These are phyloP conservation scores for Trypanosoma mega DNA, from an alignment of 208 protist genomes.

Conservation along the genomic window DNA sequence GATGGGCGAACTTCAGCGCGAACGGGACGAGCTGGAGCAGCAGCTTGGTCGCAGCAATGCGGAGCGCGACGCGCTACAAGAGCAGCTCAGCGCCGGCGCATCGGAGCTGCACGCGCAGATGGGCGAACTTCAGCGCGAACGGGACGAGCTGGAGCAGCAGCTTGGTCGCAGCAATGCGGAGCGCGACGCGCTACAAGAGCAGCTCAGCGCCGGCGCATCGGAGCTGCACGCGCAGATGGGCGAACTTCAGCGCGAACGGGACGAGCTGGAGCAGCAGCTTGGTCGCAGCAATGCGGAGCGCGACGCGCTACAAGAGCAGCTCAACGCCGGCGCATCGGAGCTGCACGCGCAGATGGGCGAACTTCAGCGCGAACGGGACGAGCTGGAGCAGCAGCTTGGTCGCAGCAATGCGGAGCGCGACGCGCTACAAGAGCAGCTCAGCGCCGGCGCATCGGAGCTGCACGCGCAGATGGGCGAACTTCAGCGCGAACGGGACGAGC, in stretches of 20 bases:
- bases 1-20: too few relatives aligned
- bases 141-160: too few relatives aligned
- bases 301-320: background rate
- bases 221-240: too few relatives aligned
- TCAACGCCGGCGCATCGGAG: background rate
- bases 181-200: too few relatives aligned
- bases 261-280: slow-evolving; percentile 6
- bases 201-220: too few relatives aligned
- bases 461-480: slow-evolving; percentile 3
- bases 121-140: too few relatives aligned
- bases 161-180: too few relatives aligned
- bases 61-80: too few relatives aligned
- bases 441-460: background rate
- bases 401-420: slow-evolving; percentile 2
- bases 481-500: slow-evolving; percentile 14
- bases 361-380: background rate
- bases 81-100: too few relatives aligned
- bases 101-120: too few relatives aligned
- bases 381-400: slow-evolving; percentile 8
- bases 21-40: too few relatives aligned
- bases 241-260: slow-evolving; percentile 2
- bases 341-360: background rate
- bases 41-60: too few relatives aligned
- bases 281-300: background rate
- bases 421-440: background rate